Evolutionary conservation across 768 basidiomycete species (phyloP).

Genomic region (Rhizopogon vesiculosus): DNA sequence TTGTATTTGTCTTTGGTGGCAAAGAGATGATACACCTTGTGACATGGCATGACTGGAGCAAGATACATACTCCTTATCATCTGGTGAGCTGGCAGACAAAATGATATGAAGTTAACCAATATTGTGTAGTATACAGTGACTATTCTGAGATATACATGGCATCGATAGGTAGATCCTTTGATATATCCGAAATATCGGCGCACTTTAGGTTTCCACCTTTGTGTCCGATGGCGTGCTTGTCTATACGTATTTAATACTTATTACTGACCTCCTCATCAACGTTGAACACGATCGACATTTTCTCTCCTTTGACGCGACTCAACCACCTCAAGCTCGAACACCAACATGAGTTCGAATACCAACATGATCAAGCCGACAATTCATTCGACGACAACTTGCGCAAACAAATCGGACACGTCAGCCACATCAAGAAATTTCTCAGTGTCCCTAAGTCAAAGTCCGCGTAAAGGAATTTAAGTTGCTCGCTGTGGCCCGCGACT

Average conservation of each 20-base stretch:
- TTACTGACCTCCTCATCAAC: no score
- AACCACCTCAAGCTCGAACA: not conserved
- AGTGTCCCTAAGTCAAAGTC: not conserved
- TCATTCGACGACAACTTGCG: slow-evolving; percentile 1
- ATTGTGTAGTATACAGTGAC: no score
- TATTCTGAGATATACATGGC: no score
- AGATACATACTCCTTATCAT: no score
- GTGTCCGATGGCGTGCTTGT: not conserved
- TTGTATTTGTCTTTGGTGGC: slow-evolving; percentile 7
- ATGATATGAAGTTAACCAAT: no score
- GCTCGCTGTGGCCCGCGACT: not conserved
- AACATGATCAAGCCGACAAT: not conserved
- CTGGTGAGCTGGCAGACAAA: no score
- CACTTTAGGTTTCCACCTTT: not conserved
- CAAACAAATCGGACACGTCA: slow-evolving; percentile 13
- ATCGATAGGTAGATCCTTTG: no score
- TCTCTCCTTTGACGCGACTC: not conserved
- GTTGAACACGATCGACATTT: not conserved
- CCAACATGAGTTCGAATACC: not conserved
- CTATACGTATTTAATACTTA: not conserved
- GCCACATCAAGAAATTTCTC: slow-evolving; percentile 4
- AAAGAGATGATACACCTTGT: not conserved
- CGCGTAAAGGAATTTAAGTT: not conserved
- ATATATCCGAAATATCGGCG: no score
- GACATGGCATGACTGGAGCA: no score